These are phyloP conservation scores for Carpinus viminea DNA, from an alignment of 306 rosid species.

Conservation along the genomic window DNA sequence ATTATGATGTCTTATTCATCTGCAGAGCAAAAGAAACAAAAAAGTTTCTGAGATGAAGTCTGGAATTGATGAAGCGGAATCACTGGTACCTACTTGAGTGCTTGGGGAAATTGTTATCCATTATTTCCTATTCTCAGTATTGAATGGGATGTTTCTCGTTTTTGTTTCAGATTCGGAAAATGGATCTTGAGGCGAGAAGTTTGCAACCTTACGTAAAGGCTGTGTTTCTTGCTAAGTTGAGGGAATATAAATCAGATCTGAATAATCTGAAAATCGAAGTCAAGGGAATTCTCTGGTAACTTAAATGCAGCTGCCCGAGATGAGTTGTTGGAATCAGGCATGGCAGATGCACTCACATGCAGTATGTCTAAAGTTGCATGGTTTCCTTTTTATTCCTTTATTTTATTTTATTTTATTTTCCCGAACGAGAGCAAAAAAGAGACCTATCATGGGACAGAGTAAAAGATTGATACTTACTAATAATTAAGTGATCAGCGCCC, in stretches of 20 bases:
- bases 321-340: slow-evolving; percentile 93
- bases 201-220: slow-evolving; percentile 84
- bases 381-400: slow-evolving; percentile 21
- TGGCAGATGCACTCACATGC: slow-evolving; percentile 89
- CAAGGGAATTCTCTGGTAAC: slow-evolving; percentile 71
- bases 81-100: slow-evolving; percentile 57
- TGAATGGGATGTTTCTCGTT: slow-evolving; percentile 22
- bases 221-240: slow-evolving; percentile 82
- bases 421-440: no score
- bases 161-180: slow-evolving; percentile 66
- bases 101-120: slow-evolving; percentile 21
- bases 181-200: slow-evolving; percentile 96
- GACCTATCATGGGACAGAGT: no score
- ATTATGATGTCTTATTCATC: slow-evolving; percentile 8
- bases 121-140: slow-evolving; percentile 17
- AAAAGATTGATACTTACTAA: no score
- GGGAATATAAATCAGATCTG: slow-evolving; percentile 94
- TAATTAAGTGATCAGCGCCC: no score
- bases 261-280: slow-evolving; percentile 83
- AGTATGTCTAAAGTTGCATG: slow-evolving; percentile 41
- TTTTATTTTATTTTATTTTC: no score
- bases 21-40: slow-evolving; percentile 96
- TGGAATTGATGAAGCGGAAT: slow-evolving; percentile 90
- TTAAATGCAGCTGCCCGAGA: slow-evolving; percentile 78
- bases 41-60: slow-evolving; percentile 69